Conservation (phyloP, 225 moss, liverwort and hornwort genomes). For the Polytrichum commune region DNA sequence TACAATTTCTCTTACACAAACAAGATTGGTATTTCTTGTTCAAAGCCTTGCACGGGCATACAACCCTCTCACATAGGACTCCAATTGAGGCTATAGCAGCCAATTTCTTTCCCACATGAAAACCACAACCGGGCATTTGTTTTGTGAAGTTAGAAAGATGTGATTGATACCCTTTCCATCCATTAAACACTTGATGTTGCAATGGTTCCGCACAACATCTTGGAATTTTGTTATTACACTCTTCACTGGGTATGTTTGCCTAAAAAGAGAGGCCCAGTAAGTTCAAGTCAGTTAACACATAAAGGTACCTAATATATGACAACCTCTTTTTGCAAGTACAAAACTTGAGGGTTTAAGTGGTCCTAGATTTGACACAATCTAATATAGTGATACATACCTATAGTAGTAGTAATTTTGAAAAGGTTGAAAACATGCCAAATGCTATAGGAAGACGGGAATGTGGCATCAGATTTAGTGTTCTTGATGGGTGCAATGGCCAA, state of each 20-base stretch:
- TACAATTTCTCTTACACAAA: background rate
- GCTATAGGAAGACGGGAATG: too few species aligned
- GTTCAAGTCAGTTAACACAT: too few species aligned
- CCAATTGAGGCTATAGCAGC: constrained; percentile 1
- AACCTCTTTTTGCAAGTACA: too few species aligned
- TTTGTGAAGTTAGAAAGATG: constrained; percentile 7
- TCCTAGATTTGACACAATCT: too few species aligned
- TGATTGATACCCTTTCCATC: constrained; percentile 13
- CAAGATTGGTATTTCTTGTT: background rate
- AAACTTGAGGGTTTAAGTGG: too few species aligned
- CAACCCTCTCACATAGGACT: constrained; percentile 8
- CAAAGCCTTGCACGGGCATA: constrained; percentile 12
- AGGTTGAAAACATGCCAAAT: too few species aligned
- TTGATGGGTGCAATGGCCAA: too few species aligned
- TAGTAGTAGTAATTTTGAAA: too few species aligned
- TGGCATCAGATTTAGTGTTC: too few species aligned
- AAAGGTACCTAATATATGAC: too few species aligned
- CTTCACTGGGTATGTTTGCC: background rate
- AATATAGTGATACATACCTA: too few species aligned
- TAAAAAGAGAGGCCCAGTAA: background rate
- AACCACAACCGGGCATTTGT: background rate
- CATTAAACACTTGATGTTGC: constrained; percentile 9
- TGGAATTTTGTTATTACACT: constrained; percentile 5
- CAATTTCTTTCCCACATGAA: constrained; percentile 2
- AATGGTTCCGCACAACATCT: constrained; percentile 6